Evolutionary conservation across 345 rosid species (phyloP).

Genomic region (rapeseed (Brassica napus)): DNA sequence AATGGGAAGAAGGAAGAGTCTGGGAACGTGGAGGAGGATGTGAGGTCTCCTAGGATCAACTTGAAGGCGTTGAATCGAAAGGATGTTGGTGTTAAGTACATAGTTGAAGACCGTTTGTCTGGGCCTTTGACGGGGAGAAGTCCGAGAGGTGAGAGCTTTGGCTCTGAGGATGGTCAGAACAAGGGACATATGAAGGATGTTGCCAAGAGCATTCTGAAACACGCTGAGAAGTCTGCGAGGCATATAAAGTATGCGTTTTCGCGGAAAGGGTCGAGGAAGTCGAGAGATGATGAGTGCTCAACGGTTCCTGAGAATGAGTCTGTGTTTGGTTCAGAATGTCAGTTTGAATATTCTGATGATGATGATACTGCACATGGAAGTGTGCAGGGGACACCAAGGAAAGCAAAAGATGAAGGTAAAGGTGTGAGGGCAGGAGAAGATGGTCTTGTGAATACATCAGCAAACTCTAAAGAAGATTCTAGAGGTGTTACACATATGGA

Average conservation of each 20-base stretch:
- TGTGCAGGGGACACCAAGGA: conserved; percentile 32
- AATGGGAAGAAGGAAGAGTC: conserved; percentile 47
- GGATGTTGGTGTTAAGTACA: conserved; percentile 49
- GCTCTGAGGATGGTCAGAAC: conserved; percentile 54
- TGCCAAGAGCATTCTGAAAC: conserved; percentile 66
- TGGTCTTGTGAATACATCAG: conserved; percentile 33
- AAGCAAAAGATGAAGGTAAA: conserved; percentile 34
- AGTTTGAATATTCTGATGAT: conserved; percentile 38
- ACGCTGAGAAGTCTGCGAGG: conserved; percentile 64
- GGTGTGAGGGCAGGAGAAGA: conserved; percentile 26
- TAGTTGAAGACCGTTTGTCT: conserved; percentile 52
- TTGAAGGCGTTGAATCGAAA: conserved; percentile 53
- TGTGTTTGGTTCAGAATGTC: conserved; percentile 35
- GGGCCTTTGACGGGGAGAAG: conserved; percentile 41
- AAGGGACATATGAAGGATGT: conserved; percentile 55
- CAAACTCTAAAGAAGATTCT: conserved; percentile 13
- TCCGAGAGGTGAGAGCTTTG: conserved; percentile 38
- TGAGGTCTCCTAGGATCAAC: conserved; percentile 55
- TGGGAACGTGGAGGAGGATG: conserved; percentile 44
- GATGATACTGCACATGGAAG: conserved; percentile 43
- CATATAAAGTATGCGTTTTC: conserved; percentile 62
- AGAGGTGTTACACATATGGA: conserved; percentile 14
- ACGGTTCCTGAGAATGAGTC: conserved; percentile 42
- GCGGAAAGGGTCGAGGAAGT: conserved; percentile 62
- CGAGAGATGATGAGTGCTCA: conserved; percentile 32